Evolutionary conservation across 2,329 filamentous ascomycete genomes (phyloP).

Genomic region (Arthrocladium fulminans): DNA sequence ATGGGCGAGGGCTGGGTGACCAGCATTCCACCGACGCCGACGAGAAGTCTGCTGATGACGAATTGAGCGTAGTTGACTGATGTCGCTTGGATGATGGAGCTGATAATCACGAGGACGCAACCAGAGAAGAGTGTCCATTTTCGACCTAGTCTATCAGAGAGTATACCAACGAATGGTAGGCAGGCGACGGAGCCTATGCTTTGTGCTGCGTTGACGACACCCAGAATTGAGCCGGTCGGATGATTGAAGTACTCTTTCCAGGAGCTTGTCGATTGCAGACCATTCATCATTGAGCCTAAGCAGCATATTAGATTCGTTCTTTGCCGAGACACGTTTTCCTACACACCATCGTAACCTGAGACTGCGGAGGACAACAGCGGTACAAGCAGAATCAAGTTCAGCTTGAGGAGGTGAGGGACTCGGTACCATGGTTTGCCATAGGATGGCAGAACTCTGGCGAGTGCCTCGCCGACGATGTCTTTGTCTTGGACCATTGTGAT

Average conservation of each 20-base stretch:
- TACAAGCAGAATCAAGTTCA: slow-evolving; percentile 39
- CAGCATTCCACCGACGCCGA: slow-evolving; percentile 26
- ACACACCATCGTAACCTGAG: slow-evolving; percentile 38
- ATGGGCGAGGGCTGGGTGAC: slow-evolving; percentile 24
- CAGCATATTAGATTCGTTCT: background rate
- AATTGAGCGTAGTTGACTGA: slow-evolving; percentile 28
- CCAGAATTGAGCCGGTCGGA: slow-evolving; percentile 9
- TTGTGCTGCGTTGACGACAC: slow-evolving; percentile 11
- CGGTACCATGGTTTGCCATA: slow-evolving; percentile 36
- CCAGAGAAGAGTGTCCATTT: slow-evolving; percentile 11
- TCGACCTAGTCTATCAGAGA: slow-evolving; percentile 13
- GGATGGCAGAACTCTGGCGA: slow-evolving; percentile 32
- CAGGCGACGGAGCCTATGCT: slow-evolving; percentile 11
- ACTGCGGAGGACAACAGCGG: slow-evolving; percentile 37
- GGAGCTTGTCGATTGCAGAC: slow-evolving; percentile 34
- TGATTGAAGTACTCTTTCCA: slow-evolving; percentile 32
- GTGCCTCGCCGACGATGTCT: slow-evolving; percentile 24
- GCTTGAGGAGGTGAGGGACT: slow-evolving; percentile 34
- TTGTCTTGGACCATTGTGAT: slow-evolving; percentile 19
- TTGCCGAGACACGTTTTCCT: background rate
- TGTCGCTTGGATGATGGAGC: slow-evolving; percentile 11
- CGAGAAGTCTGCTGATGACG: slow-evolving; percentile 24
- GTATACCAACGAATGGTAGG: slow-evolving; percentile 6
- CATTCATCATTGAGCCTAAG: slow-evolving; percentile 38
- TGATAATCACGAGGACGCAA: slow-evolving; percentile 6